Evolutionary conservation across 2,329 filamentous ascomycete species (phyloP), one percentile per base, ranked within the genome.

Genomic region (Aspergillaceae sp.): DNA sequence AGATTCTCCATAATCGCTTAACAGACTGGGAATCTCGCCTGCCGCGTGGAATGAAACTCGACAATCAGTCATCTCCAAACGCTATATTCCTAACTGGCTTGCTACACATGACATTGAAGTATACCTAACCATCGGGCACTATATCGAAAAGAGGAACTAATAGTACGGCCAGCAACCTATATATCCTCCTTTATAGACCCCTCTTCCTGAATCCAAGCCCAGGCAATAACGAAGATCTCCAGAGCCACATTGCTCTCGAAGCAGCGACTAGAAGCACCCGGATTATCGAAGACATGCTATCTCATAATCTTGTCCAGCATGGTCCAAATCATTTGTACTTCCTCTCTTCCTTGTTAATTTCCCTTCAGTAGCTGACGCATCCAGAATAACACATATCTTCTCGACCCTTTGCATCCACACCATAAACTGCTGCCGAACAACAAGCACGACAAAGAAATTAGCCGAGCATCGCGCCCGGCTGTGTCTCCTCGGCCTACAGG

Each of bases 401-500:
- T 71, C 71, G 34, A 68, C 72, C 1, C 59, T 75, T 1, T 75
- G 72, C 47, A 73, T 75, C 34, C 72, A 75, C 43, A 70, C 71
- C 0, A 69, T 73, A 5, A 62, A 72, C 36, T 66, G 74, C 8
- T 62, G 68, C 5, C 57, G 62, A 19, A 52, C 56, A 1, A 51
- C 44, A 47, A 67, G 67, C 4, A 68, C 68, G 3, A 63, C 67
- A 2, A 58, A 66, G 4, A 68, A 68, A n/a, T 58, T 75, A 1
- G 70, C 73, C 9, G 73, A 75, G 47, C 69, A 74, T 45, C 63
- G 73, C 28, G 71, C 72, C 0, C 69, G 74, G n/a, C 48, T 75
- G 0, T 75, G 73, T 46, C 55, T 75, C 0, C 51, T 76, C 11
- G 71, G 73, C 0, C 51, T 75, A 0, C 66, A 73, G 42, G 73